Conservation (phyloP, 2,329 filamentous ascomycete species). For the Trichophaea hybrida region DNA sequence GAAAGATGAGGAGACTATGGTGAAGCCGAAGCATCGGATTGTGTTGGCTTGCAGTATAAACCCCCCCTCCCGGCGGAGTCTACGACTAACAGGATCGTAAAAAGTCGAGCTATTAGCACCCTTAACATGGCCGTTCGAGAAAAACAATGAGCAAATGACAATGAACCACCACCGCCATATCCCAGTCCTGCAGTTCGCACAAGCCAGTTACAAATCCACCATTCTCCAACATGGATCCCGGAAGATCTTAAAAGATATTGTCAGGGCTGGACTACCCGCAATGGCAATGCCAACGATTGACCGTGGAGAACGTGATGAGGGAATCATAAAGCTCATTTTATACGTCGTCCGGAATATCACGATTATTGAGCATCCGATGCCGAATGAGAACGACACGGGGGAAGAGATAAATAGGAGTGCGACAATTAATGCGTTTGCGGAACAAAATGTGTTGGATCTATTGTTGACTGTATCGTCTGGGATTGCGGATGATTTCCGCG, state of each 20-base stretch:
- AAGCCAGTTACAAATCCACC: constrained; percentile 76
- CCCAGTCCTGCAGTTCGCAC: constrained; percentile 74
- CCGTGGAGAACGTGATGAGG: constrained; percentile 65
- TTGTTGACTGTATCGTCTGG: constrained; percentile 79
- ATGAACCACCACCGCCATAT: constrained; percentile 85
- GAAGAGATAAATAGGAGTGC: constrained; percentile 76
- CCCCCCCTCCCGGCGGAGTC: not conserved
- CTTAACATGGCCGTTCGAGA: constrained; percentile 84
- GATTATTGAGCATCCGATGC: constrained; percentile 62
- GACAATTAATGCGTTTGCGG: constrained; percentile 75
- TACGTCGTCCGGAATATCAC: constrained; percentile 82
- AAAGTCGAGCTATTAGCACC: constrained; percentile 74
- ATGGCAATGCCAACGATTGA: constrained; percentile 69
- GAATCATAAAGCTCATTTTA: constrained; percentile 78
- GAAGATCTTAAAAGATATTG: constrained; percentile 62
- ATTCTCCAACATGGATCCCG: constrained; percentile 71
- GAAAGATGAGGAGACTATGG: constrained; percentile 49
- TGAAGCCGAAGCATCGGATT: constrained; percentile 32
- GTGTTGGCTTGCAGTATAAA: constrained; percentile 58
- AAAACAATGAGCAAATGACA: constrained; percentile 65
- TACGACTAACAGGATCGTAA: not conserved
- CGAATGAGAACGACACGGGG: constrained; percentile 66
- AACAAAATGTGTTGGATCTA: constrained; percentile 78
- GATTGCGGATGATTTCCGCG: constrained; percentile 75
- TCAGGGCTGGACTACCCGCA: constrained; percentile 67